These are phyloP conservation scores for Aspergillus funiculosus DNA, from an alignment of 495 filamentous ascomycete genomes.

Conservation along the genomic window DNA sequence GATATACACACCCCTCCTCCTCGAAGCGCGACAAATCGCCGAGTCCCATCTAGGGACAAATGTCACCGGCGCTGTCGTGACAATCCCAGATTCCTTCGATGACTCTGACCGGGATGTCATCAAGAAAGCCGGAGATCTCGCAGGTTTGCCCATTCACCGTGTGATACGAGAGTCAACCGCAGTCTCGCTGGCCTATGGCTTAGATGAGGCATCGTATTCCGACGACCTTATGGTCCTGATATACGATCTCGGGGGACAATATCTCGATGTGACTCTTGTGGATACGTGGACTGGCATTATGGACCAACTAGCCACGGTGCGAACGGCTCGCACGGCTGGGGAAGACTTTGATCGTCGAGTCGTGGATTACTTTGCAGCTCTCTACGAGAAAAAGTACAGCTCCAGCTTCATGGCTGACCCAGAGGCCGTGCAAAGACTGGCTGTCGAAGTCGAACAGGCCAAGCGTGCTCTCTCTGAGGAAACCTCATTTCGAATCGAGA, in stretches of 20 bases:
- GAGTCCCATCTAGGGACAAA: neutral
- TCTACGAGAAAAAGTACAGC: neutral
- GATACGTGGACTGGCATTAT: neutral
- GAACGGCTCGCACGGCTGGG: neutral
- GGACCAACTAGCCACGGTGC: neutral
- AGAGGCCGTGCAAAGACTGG: neutral
- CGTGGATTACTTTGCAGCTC: neutral
- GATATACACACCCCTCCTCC: constrained; percentile 4
- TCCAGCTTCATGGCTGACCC: neutral
- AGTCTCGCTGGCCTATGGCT: neutral
- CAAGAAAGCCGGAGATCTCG: neutral
- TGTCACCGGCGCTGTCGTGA: constrained; percentile 1
- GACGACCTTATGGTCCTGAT: neutral
- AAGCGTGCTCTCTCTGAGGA: neutral
- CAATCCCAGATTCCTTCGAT: neutral
- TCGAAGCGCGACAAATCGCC: neutral
- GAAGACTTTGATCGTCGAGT: neutral
- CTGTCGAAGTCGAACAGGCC: neutral
- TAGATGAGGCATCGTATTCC: neutral
- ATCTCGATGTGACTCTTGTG: neutral
- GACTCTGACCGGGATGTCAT: neutral
- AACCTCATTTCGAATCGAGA: neutral
- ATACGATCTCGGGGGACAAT: neutral
- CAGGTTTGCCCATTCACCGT: neutral
- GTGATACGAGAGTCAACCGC: neutral